Percentiles rank a stretch among this genome's conserved stretches.
These are phyloP conservation scores for Lomentospora prolificans DNA, from an alignment of 2,329 filamentous ascomycete genomes.

Conservation along the genomic window DNA sequence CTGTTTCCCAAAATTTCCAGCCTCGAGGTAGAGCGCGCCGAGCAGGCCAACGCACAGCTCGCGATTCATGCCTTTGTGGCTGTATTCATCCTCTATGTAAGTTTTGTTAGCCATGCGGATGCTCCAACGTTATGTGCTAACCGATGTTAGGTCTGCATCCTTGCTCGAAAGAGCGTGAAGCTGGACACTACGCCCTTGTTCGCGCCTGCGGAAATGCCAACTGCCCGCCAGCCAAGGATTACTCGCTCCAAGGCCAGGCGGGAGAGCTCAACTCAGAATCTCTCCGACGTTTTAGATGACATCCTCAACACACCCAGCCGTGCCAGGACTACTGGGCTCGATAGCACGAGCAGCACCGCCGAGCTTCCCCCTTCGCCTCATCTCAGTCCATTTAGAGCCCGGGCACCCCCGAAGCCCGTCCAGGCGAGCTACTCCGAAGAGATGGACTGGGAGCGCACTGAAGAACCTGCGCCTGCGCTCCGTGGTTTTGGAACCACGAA, in stretches of 20 bases:
- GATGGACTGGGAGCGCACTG: constrained; percentile 61
- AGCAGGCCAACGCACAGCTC: constrained; percentile 30
- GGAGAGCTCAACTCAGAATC: constrained; percentile 24
- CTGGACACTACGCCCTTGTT: constrained; percentile 51
- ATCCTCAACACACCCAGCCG: constrained; percentile 22
- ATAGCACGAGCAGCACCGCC: not conserved
- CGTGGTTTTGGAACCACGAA: constrained; percentile 24
- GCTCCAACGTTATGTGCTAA: constrained; percentile 13
- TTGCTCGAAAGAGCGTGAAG: constrained; percentile 35
- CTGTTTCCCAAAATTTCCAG: constrained; percentile 33
- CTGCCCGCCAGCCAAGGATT: constrained; percentile 9
- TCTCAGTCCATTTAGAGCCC: constrained; percentile 4
- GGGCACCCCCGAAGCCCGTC: not conserved
- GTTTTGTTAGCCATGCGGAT: constrained; percentile 15
- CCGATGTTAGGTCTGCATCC: constrained; percentile 30
- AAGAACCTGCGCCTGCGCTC: constrained; percentile 32
- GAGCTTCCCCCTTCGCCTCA: not conserved
- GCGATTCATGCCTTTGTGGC: constrained; percentile 47
- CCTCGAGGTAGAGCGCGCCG: constrained; percentile 26
- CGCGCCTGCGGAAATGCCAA: constrained; percentile 10
- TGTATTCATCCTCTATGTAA: constrained; percentile 42
- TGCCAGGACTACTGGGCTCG: not conserved
- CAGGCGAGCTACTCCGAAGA: constrained; percentile 26
- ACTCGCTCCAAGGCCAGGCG: constrained; percentile 13
- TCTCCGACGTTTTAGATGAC: constrained; percentile 39